These are phyloP conservation scores for Venturia carpophila DNA, from an alignment of 2,329 filamentous ascomycete species.

Conservation along the genomic window DNA sequence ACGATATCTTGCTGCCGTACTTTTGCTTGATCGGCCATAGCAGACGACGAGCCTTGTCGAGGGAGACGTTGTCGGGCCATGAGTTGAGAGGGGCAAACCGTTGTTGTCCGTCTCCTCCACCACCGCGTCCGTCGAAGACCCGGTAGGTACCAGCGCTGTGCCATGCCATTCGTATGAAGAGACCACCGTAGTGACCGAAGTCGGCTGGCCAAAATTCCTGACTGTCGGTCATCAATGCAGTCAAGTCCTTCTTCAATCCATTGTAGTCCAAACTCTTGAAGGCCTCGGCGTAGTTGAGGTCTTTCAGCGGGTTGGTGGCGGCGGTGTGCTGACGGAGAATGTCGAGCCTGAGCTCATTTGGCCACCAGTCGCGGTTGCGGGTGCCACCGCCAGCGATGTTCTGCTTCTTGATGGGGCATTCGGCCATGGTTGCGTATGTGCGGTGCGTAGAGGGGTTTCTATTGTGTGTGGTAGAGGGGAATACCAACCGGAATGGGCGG, in stretches of 20 bases:
- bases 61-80: constrained; percentile 71
- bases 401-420: constrained; percentile 12
- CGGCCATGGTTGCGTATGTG: constrained; percentile 14
- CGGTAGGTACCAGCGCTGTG: constrained; percentile 74
- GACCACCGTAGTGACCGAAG: constrained; percentile 71
- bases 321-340: constrained; percentile 65
- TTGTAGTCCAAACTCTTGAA: constrained; percentile 66
- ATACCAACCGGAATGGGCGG: neutral
- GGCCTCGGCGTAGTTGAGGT: constrained; percentile 64
- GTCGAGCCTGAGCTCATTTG: constrained; percentile 57
- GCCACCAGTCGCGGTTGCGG: constrained; percentile 67
- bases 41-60: constrained; percentile 74
- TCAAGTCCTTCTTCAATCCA: constrained; percentile 65
- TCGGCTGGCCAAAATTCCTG: constrained; percentile 79
- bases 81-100: constrained; percentile 73
- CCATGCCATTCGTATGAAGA: constrained; percentile 77
- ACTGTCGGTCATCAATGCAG: constrained; percentile 66
- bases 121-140: constrained; percentile 65
- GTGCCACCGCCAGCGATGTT: constrained; percentile 52
- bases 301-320: constrained; percentile 54
- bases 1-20: constrained; percentile 75
- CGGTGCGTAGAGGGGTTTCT: neutral
- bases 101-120: constrained; percentile 66
- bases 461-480: neutral
- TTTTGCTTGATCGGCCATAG: constrained; percentile 79